phyloP scores from a whole-genome alignment of 2,329 filamentous ascomycete species.

The Phaeophleospora eucalypticola region DNA sequence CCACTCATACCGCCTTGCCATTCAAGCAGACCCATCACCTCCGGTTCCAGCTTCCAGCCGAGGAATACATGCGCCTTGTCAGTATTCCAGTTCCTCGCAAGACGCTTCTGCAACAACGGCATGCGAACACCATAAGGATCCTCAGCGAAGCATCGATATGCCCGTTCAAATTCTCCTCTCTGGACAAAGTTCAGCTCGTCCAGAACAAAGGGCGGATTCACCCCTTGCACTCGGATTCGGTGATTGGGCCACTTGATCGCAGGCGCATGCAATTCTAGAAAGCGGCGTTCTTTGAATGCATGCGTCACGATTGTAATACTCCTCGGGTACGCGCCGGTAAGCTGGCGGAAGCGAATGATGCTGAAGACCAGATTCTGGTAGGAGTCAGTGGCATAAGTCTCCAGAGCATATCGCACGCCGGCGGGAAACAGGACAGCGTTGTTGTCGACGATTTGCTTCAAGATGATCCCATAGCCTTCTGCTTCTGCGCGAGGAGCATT shows the following conservation, averaged over 20 bases:
- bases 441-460: conserved; percentile 17
- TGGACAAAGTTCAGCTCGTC: conserved; percentile 36
- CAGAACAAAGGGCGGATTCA: conserved; percentile 42
- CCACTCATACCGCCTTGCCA: conserved; percentile 30
- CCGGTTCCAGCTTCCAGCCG: conserved; percentile 21
- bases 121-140: conserved; percentile 39
- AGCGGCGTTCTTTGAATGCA: conserved; percentile 45
- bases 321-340: conserved; percentile 38
- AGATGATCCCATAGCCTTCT: conserved; percentile 22
- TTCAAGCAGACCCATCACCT: conserved; percentile 21
- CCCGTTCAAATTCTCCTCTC: conserved; percentile 35
- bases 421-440: conserved; percentile 18
- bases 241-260: conserved; percentile 43
- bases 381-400: conserved; percentile 65
- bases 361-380: conserved; percentile 82
- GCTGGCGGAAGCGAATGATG: conserved; percentile 52
- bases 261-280: conserved; percentile 38
- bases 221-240: conserved; percentile 40
- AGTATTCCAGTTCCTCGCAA: conserved; percentile 38
- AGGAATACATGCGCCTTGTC: conserved; percentile 18
- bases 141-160: conserved; percentile 35
- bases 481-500: conserved; percentile 26
- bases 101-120: conserved; percentile 37
- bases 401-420: conserved; percentile 18
- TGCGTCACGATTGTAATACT: conserved; percentile 44